A percentile compares a stretch with the other conserved stretches of the same genome.
phyloP scores from a whole-genome alignment of 768 basidiomycete species.

The Naganishia friedmannii region DNA sequence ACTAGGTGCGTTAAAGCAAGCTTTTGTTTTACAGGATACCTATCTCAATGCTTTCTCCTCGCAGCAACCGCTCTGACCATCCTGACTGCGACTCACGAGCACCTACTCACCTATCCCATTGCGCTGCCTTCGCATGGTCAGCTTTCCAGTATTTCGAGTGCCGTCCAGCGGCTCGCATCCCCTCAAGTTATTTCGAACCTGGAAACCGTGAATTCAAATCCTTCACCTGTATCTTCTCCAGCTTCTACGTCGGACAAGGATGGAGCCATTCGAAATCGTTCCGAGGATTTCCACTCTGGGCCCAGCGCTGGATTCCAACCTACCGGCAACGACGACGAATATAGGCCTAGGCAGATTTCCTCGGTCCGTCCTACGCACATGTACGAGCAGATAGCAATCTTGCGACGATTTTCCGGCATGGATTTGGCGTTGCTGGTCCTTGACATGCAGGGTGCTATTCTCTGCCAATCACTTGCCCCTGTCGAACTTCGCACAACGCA shows the following conservation, averaged over 20 bases:
- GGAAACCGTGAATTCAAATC: slow-evolving; percentile 32
- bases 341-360: slow-evolving; percentile 2
- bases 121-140: slow-evolving; percentile 22
- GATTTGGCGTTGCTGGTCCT: slow-evolving; percentile 17
- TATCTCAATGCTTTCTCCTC: not conserved
- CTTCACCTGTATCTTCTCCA: slow-evolving; percentile 32
- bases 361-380: not conserved
- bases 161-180: slow-evolving; percentile 33
- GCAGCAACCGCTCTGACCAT: slow-evolving; percentile 42
- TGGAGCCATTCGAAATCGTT: slow-evolving; percentile 21
- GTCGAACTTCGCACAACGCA: not conserved
- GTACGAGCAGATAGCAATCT: slow-evolving; percentile 17
- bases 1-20: not conserved
- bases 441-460: slow-evolving; percentile 16
- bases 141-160: slow-evolving; percentile 27
- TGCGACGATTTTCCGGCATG: slow-evolving; percentile 20
- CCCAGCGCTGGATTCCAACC: slow-evolving; percentile 20
- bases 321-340: not conserved
- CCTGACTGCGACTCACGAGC: slow-evolving; percentile 36
- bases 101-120: slow-evolving; percentile 35
- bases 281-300: slow-evolving; percentile 25
- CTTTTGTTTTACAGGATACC: not conserved
- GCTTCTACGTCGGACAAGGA: slow-evolving; percentile 30
- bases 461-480: slow-evolving; percentile 20
- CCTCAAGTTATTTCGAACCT: slow-evolving; percentile 40